phyloP scores from a whole-genome alignment of 2,329 filamentous ascomycete species.

The Zymoseptoria brevis region DNA sequence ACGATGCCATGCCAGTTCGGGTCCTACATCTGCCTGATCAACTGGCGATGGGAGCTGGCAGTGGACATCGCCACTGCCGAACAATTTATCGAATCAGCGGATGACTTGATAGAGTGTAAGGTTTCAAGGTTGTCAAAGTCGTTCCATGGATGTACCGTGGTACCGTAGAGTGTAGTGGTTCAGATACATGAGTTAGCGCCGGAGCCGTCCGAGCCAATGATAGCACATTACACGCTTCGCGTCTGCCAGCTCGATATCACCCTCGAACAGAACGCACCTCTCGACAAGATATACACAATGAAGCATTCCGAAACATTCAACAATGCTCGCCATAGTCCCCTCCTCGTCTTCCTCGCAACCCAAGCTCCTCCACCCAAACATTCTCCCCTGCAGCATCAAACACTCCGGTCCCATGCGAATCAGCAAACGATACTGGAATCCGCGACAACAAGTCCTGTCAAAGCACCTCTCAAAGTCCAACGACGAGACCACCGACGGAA shows the following conservation, averaged over 20 bases:
- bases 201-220: neutral
- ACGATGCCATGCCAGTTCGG: no score
- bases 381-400: slow-evolving; percentile 73
- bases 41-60: no score
- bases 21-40: no score
- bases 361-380: slow-evolving; percentile 51
- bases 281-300: neutral
- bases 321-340: slow-evolving; percentile 39
- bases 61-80: no score
- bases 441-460: slow-evolving; percentile 27
- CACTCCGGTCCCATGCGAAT: slow-evolving; percentile 65
- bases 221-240: neutral
- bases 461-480: neutral
- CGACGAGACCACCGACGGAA: slow-evolving; percentile 1
- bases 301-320: neutral
- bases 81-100: no score
- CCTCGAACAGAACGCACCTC: neutral
- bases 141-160: no score
- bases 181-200: neutral
- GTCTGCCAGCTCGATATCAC: neutral
- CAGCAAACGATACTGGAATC: slow-evolving; percentile 62
- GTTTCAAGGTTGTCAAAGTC: no score
- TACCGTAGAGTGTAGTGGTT: no score
- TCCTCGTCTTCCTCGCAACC: slow-evolving; percentile 4
- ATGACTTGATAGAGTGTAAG: no score